These are phyloP conservation scores for Monosporascus sp. DNA, from an alignment of 2,329 filamentous ascomycete genomes.

Conservation along the genomic window DNA sequence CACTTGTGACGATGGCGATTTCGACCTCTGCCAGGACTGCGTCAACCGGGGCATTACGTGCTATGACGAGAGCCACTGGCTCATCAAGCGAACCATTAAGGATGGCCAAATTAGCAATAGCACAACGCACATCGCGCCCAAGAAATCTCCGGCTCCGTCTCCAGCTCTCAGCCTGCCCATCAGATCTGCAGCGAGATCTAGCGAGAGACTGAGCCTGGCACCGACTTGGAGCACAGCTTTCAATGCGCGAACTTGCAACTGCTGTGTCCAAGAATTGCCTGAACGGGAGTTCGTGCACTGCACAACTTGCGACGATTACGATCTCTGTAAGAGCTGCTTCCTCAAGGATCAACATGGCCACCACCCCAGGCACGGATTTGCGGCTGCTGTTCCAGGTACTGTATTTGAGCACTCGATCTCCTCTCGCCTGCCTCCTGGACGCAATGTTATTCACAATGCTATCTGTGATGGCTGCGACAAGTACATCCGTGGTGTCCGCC, in stretches of 20 bases:
- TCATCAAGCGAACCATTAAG: conserved; percentile 83
- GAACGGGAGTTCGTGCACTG: conserved; percentile 84
- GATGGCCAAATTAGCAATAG: conserved; percentile 78
- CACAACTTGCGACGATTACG: conserved; percentile 78
- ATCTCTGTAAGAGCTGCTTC: conserved; percentile 84
- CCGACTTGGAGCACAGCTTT: conserved; percentile 7
- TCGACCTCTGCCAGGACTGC: conserved; percentile 81
- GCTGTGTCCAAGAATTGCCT: conserved; percentile 61
- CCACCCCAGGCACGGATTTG: conserved; percentile 80
- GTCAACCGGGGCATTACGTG: conserved; percentile 73
- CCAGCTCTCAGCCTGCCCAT: conserved; percentile 11
- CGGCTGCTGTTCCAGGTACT: conserved; percentile 58
- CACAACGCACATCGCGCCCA: conserved; percentile 74
- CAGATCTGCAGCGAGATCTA: conserved; percentile 5
- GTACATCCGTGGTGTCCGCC: conserved; percentile 79
- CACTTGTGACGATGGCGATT: conserved; percentile 88
- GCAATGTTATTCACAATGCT: conserved; percentile 76
- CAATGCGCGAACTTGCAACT: conserved; percentile 60
- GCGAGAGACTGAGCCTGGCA: neutral
- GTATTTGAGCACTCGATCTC: conserved; percentile 56
- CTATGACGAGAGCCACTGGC: conserved; percentile 75
- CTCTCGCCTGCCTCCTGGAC: conserved; percentile 69
- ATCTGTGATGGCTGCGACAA: conserved; percentile 93
- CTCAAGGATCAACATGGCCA: conserved; percentile 75
- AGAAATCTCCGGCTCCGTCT: conserved; percentile 24